Percentiles rank a stretch among this genome's conserved stretches.
Evolutionary conservation across 345 rosid genomes (phyloP).

Genomic region (Laguncularia racemosa): DNA sequence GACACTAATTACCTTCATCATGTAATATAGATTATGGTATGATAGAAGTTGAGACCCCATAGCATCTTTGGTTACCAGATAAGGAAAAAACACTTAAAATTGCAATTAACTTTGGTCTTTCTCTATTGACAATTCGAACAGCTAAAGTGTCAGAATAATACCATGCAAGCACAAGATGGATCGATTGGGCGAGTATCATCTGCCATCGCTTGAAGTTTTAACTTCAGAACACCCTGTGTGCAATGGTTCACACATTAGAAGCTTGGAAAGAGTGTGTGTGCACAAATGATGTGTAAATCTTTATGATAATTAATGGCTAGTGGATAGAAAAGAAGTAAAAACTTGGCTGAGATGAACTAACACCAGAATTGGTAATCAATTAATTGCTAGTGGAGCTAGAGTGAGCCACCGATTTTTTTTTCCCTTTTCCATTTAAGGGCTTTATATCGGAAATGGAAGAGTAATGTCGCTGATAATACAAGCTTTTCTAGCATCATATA

Average conservation of each 20-base stretch:
- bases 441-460: too few relatives aligned
- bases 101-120: background rate
- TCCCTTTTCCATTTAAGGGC: too few relatives aligned
- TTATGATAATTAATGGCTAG: too few relatives aligned
- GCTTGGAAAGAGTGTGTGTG: background rate
- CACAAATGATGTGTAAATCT: too few relatives aligned
- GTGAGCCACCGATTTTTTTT: background rate
- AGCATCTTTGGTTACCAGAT: slow-evolving; percentile 66
- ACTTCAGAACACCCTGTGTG: slow-evolving; percentile 64
- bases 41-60: slow-evolving; percentile 87
- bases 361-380: background rate
- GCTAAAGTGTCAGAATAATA: slow-evolving; percentile 9
- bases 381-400: background rate
- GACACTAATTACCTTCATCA: slow-evolving; percentile 39
- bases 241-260: slow-evolving; percentile 3
- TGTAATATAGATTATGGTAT: slow-evolving; percentile 65
- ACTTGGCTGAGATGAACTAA: background rate
- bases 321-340: too few relatives aligned
- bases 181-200: slow-evolving; percentile 60
- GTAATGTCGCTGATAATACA: too few relatives aligned
- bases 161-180: slow-evolving; percentile 68
- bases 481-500: too few relatives aligned
- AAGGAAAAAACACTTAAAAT: slow-evolving; percentile 26
- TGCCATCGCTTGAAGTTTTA: slow-evolving; percentile 61
- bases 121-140: background rate